Conservation (phyloP, 257 asterid species). For the Solanum microdontum region DNA sequence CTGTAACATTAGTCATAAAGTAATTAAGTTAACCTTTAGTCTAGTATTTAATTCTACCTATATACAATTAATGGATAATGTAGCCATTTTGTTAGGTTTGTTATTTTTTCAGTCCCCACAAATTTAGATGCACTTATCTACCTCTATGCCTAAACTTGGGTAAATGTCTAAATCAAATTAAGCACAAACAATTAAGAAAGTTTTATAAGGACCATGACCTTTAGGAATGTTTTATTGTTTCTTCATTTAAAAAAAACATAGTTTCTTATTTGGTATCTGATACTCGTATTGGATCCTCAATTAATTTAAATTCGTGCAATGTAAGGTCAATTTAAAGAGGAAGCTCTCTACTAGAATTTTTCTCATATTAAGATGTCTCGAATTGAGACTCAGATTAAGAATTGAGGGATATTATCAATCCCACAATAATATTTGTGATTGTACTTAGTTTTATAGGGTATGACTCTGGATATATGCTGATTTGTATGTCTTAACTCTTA, state of each 20-base stretch:
- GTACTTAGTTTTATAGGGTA: no score
- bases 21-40: neutral
- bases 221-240: neutral
- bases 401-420: no score
- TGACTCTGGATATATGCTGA: no score
- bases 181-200: neutral
- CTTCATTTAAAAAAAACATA: neutral
- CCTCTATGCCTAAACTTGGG: neutral
- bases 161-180: neutral
- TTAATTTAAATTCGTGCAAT: fast-evolving
- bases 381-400: no score
- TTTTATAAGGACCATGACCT: neutral
- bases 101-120: neutral
- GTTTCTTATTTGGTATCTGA: neutral
- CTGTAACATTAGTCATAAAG: neutral
- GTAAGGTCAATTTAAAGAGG: neutral
- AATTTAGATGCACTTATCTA: neutral
- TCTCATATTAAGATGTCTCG: no score
- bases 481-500: no score
- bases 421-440: no score
- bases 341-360: no score
- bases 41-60: neutral
- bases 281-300: no score
- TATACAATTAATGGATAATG: neutral
- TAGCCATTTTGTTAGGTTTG: neutral